phyloP scores from a whole-genome alignment of 2,329 filamentous ascomycete genomes.

The Rasamsonia emersonii region DNA sequence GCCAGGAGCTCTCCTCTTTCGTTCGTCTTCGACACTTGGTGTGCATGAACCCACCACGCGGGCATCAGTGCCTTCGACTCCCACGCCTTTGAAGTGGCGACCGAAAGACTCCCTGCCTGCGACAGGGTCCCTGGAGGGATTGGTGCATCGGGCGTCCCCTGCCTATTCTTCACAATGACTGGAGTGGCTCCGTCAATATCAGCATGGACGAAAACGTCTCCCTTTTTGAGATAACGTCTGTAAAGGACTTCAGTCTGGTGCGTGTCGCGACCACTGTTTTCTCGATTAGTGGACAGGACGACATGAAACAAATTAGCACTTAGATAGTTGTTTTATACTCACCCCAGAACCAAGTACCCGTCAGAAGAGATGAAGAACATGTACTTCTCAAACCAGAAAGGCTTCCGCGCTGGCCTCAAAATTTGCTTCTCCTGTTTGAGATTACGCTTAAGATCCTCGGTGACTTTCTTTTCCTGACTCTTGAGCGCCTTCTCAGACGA shows the following conservation, averaged over 20 bases:
- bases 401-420: slow-evolving; percentile 70
- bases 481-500: slow-evolving; percentile 78
- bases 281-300: slow-evolving; percentile 8
- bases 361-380: slow-evolving; percentile 92
- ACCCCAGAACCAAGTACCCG: slow-evolving; percentile 80
- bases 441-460: slow-evolving; percentile 73
- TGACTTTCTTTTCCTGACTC: slow-evolving; percentile 82
- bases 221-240: slow-evolving; percentile 72
- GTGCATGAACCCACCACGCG: slow-evolving; percentile 88
- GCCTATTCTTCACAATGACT: slow-evolving; percentile 86
- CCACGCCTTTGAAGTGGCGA: slow-evolving; percentile 85
- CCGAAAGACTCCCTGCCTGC: slow-evolving; percentile 76
- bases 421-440: slow-evolving; percentile 88
- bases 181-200: slow-evolving; percentile 75
- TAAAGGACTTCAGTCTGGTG: slow-evolving; percentile 93
- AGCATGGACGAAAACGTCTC: slow-evolving; percentile 86
- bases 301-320: background rate
- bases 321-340: no score
- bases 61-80: slow-evolving; percentile 94
- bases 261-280: slow-evolving; percentile 61
- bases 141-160: slow-evolving; percentile 66
- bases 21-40: slow-evolving; percentile 82
- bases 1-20: slow-evolving; percentile 71
- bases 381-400: slow-evolving; percentile 97
- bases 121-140: slow-evolving; percentile 86